phyloP scores from a whole-genome alignment of 148 eudicot species.

The Oxyria digyna region DNA sequence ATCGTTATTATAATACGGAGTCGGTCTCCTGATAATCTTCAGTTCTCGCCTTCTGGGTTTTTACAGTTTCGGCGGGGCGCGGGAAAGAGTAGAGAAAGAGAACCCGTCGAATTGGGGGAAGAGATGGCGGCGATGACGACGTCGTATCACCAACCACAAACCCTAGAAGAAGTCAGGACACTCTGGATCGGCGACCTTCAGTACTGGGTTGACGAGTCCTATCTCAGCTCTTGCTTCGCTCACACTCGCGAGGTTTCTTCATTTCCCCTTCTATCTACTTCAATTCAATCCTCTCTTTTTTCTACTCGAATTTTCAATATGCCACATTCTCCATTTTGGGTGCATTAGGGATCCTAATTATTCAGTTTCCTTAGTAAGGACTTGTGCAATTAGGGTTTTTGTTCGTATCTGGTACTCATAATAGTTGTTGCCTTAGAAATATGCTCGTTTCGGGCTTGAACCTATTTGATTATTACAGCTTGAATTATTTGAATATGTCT shows the following conservation, averaged over 20 bases:
- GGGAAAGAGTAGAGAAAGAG: not conserved
- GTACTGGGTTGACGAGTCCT: slow-evolving; percentile 76
- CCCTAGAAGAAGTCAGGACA: slow-evolving; percentile 87
- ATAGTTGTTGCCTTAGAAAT: not conserved
- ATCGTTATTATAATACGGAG: too few species aligned
- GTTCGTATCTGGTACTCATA: not conserved
- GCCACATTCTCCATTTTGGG: not conserved
- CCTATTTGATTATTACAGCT: not conserved
- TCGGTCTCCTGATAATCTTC: too few species aligned
- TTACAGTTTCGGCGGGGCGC: slow-evolving; percentile 2
- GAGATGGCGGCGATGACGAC: slow-evolving; percentile 24
- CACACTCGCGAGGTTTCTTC: slow-evolving; percentile 52
- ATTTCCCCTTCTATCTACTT: not conserved
- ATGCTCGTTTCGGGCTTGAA: not conserved
- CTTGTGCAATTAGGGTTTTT: slow-evolving; percentile 1
- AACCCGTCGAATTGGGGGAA: not conserved
- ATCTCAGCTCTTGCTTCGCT: slow-evolving; percentile 62
- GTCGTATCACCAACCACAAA: slow-evolving; percentile 49
- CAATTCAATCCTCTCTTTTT: not conserved
- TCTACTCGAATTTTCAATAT: not conserved
- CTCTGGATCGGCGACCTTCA: slow-evolving; percentile 98
- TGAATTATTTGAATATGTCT: not conserved
- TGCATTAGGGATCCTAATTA: not conserved
- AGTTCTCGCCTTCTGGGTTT: too few species aligned
- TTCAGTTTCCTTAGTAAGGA: not conserved